These are phyloP conservation scores for Aspergillus aculeatinus DNA, from an alignment of 2,329 filamentous ascomycete genomes.

Conservation along the genomic window DNA sequence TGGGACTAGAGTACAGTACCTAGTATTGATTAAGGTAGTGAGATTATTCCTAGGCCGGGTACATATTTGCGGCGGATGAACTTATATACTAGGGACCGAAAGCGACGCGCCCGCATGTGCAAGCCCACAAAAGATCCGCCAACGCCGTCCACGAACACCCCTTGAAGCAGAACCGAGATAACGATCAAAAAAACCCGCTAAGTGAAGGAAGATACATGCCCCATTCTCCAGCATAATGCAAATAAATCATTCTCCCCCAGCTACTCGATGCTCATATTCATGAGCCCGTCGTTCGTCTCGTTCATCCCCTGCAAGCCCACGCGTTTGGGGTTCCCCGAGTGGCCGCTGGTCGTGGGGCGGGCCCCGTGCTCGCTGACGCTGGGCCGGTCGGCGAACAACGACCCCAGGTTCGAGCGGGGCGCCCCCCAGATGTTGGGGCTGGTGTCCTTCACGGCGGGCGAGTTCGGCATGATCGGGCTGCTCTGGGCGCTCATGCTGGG, in stretches of 20 bases:
- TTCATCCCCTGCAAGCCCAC: slow-evolving; percentile 89
- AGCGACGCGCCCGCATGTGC: no score
- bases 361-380: slow-evolving; percentile 50
- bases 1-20: no score
- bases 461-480: slow-evolving; percentile 78
- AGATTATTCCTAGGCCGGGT: no score
- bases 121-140: no score
- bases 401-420: slow-evolving; percentile 57
- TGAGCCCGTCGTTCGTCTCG: slow-evolving; percentile 90
- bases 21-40: no score
- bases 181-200: no score
- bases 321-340: slow-evolving; percentile 50
- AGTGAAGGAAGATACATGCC: no score
- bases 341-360: slow-evolving; percentile 51
- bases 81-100: no score
- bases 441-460: slow-evolving; percentile 71
- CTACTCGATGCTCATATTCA: slow-evolving; percentile 90
- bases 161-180: no score
- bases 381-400: slow-evolving; percentile 51
- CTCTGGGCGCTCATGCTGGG: slow-evolving; percentile 89
- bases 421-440: slow-evolving; percentile 66
- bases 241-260: neutral
- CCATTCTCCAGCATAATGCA: no score
- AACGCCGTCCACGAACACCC: no score
- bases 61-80: no score